Evolutionary conservation across 2,329 filamentous ascomycete genomes (phyloP).

Genomic region (Hyphodiscus sp.): DNA sequence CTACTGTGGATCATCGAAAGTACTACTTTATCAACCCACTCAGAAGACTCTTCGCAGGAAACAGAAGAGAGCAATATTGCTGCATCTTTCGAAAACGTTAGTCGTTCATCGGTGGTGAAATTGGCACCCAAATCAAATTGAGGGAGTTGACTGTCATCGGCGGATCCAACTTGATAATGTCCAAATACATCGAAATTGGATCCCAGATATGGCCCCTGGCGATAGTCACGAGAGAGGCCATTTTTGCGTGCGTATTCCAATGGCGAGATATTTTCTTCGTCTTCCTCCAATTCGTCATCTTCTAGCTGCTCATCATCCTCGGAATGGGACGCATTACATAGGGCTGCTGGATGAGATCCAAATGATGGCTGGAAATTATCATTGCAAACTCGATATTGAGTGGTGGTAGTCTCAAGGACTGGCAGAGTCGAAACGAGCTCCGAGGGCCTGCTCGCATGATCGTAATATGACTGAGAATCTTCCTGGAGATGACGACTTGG

Average conservation of each 20-base stretch:
- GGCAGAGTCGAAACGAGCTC: too few relatives aligned
- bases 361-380: neutral
- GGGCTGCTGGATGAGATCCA: neutral
- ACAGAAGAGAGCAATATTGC: slow-evolving; percentile 19
- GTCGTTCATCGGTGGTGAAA: slow-evolving; percentile 18
- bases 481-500: too few relatives aligned
- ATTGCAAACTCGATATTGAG: neutral
- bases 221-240: slow-evolving; percentile 22
- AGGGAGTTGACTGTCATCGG: slow-evolving; percentile 13
- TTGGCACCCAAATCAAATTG: slow-evolving; percentile 13
- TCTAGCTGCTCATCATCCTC: too few relatives aligned
- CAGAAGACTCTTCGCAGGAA: slow-evolving; percentile 4
- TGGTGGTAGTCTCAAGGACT: too few relatives aligned
- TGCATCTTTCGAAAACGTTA: slow-evolving; percentile 19
- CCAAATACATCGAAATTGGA: slow-evolving; percentile 13
- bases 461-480: too few relatives aligned
- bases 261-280: slow-evolving; percentile 16
- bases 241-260: slow-evolving; percentile 27
- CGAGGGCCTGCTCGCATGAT: too few relatives aligned
- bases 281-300: neutral
- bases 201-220: slow-evolving; percentile 10
- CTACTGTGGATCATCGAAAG: slow-evolving; percentile 5
- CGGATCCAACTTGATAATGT: neutral
- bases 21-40: slow-evolving; percentile 9
- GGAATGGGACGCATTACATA: too few relatives aligned